phyloP scores from a whole-genome alignment of 2,329 filamentous ascomycete genomes.

The Fusarium algeriense region DNA sequence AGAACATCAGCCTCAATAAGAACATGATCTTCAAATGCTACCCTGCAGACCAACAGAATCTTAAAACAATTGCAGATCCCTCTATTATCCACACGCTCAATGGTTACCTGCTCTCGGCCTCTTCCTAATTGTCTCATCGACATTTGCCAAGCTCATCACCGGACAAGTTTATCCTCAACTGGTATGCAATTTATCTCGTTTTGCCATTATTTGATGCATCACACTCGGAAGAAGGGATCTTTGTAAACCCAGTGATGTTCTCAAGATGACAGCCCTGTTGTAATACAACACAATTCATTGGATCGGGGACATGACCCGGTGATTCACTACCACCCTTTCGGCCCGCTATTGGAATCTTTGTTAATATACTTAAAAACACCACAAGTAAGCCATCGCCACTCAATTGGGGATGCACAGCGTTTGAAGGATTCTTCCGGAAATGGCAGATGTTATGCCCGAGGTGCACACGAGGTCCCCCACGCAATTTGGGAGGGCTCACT shows the following conservation, averaged over 20 bases:
- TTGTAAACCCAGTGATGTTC: background rate
- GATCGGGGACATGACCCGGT: background rate
- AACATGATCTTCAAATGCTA: background rate
- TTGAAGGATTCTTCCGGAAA: conserved; percentile 25
- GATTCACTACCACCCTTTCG: background rate
- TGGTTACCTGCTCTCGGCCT: background rate
- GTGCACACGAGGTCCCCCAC: conserved; percentile 5
- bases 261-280: background rate
- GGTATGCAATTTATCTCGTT: background rate
- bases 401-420: background rate
- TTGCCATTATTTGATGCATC: conserved; percentile 11
- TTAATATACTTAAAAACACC: background rate
- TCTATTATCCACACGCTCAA: background rate
- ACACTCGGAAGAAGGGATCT: conserved; percentile 3
- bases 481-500: conserved; percentile 24
- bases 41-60: background rate
- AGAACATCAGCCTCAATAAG: background rate
- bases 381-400: background rate
- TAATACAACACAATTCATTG: background rate
- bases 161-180: background rate
- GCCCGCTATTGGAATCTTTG: background rate
- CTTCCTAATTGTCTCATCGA: background rate
- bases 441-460: background rate
- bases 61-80: background rate
- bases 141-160: background rate